Percentiles rank a stretch among this genome's conserved stretches.
These are phyloP conservation scores for Dispira parvispora DNA, from an alignment of 192 early-diverging fungal genomes.

Conservation along the genomic window DNA sequence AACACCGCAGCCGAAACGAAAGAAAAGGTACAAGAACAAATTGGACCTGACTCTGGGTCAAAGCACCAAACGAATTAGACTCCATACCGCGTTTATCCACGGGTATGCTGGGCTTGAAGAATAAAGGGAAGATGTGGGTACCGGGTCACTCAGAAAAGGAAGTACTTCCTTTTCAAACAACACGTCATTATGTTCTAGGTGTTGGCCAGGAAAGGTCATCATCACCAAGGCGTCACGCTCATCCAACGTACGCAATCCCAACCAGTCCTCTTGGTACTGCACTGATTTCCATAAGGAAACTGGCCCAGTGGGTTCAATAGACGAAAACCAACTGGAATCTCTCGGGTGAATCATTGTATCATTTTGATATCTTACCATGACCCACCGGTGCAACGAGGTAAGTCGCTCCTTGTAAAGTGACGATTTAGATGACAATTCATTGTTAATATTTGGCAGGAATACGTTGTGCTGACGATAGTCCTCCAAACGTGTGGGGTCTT, in stretches of 20 bases:
- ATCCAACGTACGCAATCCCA: constrained; percentile 9
- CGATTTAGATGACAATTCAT: constrained; percentile 28
- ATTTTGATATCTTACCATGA: constrained; percentile 5
- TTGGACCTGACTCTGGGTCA: no score
- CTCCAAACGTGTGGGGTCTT: constrained; percentile 41
- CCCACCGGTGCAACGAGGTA: not conserved
- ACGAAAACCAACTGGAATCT: not conserved
- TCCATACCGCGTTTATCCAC: no score
- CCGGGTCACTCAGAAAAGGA: not conserved
- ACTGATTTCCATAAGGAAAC: not conserved
- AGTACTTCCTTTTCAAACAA: not conserved
- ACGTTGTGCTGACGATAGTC: constrained; percentile 59
- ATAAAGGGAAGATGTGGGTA: not conserved
- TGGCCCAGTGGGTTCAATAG: not conserved
- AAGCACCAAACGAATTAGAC: no score
- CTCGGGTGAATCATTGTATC: not conserved
- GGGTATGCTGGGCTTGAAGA: no score
- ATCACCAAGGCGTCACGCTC: not conserved
- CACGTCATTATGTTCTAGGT: not conserved
- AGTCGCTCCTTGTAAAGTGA: not conserved
- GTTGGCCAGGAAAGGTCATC: not conserved
- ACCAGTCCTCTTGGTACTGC: not conserved
- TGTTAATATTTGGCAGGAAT: constrained; percentile 81
- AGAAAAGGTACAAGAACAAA: no score
- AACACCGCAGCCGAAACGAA: no score